Base-by-base conservation (phyloP, 495 filamentous ascomycete species). In the Penicillium flavigenum region DNA sequence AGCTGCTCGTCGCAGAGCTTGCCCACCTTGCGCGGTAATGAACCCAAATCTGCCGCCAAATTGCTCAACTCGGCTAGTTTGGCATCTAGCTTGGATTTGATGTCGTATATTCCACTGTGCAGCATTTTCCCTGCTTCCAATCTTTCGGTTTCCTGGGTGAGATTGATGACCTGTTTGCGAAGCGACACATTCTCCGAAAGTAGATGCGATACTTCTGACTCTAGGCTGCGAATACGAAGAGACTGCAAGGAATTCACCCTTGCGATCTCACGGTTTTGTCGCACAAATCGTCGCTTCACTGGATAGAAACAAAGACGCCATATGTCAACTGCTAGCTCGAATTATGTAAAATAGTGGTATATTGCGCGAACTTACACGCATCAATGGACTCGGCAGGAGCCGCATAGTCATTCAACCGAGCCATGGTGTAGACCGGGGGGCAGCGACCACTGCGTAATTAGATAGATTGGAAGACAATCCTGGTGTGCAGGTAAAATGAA, bases 191-290 rank as follows among this genome's bases (percentile, higher is more conserved):
- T 98, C 61, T 98, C 95, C 17, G 86, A 83, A 54, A 96, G 77
- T 11, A 98, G 75, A 29, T 89, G 85, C 16, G 90, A 88, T 34
- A 84, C 84, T 72, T 98, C 92, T 52, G 85, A 85, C 69, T 98
- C 92, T 38, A 98, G 82, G 49, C 76, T 85, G 54, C 92, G 89
- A 61, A 98, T 97, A 58, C 90, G 89, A 34, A 93, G 78, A 17
- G 91, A 92, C 71, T 97, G 95, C 58, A 85, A 86, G 3, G 95
- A 95, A 75, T 98, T 98, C 59, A 86, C 84, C 66, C 88, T 79
- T 46, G 92, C 92, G 57, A 98, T 91, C 63, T 97, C 94, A 56
- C 91, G 86, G 71, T 98, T 98, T 69, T 98, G 94, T 41, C 93
- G 84, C 47, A 96, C 76, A 67, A 94, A 96, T 66, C 89, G 84